phyloP scores from a whole-genome alignment of 1,139 yeast genomes.

The Debaryomyces subglobosus region DNA sequence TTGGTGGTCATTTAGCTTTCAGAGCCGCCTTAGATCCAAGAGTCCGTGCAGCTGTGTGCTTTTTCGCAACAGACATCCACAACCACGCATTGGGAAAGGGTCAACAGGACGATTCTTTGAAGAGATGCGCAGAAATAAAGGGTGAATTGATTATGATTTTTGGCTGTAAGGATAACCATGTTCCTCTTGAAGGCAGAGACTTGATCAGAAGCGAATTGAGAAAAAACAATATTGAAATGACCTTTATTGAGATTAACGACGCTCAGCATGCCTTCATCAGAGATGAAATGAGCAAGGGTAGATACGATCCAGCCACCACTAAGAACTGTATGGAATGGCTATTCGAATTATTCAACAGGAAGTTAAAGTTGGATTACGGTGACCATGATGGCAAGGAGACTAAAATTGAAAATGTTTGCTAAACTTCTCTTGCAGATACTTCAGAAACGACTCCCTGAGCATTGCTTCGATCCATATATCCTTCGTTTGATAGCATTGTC shows the following conservation, averaged over 20 bases:
- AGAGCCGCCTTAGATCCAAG: slow-evolving; percentile 70
- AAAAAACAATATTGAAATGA: slow-evolving; percentile 60
- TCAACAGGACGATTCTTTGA: slow-evolving; percentile 63
- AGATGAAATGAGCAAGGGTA: slow-evolving; percentile 76
- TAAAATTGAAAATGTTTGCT: slow-evolving; percentile 68
- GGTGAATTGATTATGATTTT: slow-evolving; percentile 70
- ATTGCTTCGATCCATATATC: neutral
- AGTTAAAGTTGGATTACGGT: slow-evolving; percentile 68
- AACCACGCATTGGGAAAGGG: slow-evolving; percentile 66
- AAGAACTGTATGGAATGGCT: slow-evolving; percentile 68
- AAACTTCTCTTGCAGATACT: slow-evolving; percentile 4
- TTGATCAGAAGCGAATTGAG: slow-evolving; percentile 66
- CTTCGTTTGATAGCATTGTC: neutral
- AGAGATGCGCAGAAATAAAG: slow-evolving; percentile 54
- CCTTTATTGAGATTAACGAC: slow-evolving; percentile 74
- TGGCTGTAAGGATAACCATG: slow-evolving; percentile 81
- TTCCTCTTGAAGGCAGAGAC: slow-evolving; percentile 78
- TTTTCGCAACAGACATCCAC: slow-evolving; percentile 84
- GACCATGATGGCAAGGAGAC: slow-evolving; percentile 54
- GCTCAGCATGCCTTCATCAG: slow-evolving; percentile 83
- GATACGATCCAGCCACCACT: slow-evolving; percentile 79
- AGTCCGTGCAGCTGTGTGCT: slow-evolving; percentile 70
- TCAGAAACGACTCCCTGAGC: neutral
- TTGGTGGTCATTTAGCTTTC: slow-evolving; percentile 83
- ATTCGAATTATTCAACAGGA: slow-evolving; percentile 70